These are phyloP conservation scores for Metschnikowia lachancei DNA, from an alignment of 805 yeast species.

Conservation along the genomic window DNA sequence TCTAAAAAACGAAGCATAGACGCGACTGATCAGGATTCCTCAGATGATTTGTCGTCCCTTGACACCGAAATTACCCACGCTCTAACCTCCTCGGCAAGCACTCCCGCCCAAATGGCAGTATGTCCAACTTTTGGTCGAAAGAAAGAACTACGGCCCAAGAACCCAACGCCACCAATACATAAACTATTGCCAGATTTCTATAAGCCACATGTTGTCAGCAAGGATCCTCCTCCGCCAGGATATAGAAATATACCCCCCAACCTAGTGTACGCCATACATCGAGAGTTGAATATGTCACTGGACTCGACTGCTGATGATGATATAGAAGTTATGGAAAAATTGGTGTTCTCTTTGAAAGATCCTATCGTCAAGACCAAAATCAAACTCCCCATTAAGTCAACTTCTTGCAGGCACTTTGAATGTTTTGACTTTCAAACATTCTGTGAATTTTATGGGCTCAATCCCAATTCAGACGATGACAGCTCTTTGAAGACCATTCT, in stretches of 20 bases:
- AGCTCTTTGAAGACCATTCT: conserved; percentile 26
- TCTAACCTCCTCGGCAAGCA: conserved; percentile 8
- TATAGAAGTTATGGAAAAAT: conserved; percentile 34
- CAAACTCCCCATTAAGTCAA: conserved; percentile 39
- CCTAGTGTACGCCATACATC: conserved; percentile 26
- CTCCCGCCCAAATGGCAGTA: conserved; percentile 7
- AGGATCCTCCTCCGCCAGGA: conserved; percentile 19
- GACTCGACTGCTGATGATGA: conserved; percentile 27
- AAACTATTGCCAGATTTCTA: conserved; percentile 10
- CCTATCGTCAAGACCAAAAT: conserved; percentile 41
- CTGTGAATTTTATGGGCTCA: conserved; percentile 38
- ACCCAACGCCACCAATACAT: conserved; percentile 5
- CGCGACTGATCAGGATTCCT: conserved; percentile 2
- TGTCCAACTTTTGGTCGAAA: background rate
- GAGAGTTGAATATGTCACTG: conserved; percentile 25
- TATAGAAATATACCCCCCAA: conserved; percentile 31
- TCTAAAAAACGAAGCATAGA: background rate
- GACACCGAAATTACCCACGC: conserved; percentile 17
- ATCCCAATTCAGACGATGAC: conserved; percentile 23
- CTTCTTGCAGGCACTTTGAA: conserved; percentile 39
- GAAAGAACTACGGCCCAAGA: background rate
- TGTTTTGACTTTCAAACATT: conserved; percentile 45
- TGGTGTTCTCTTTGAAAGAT: conserved; percentile 38
- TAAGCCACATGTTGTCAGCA: conserved; percentile 8
- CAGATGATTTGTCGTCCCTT: conserved; percentile 17